Conservation (phyloP, 495 filamentous ascomycete genomes). For the Xylaria cubensis region DNA sequence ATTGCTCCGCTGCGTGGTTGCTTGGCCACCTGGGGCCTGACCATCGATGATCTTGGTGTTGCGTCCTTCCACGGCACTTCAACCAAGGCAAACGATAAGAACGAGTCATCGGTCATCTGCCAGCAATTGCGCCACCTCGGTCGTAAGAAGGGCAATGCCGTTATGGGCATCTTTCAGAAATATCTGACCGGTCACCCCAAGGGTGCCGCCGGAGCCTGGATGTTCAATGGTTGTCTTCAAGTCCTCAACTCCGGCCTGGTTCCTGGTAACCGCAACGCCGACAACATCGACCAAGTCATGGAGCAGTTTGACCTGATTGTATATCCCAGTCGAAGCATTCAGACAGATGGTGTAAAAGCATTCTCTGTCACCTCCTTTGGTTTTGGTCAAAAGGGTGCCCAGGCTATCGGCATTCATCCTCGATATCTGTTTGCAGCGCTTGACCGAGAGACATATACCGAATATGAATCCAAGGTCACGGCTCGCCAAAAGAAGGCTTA, state of each 20-base stretch:
- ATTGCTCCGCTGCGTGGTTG: conserved; percentile 96
- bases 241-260: conserved; percentile 92
- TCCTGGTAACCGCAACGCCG: conserved; percentile 96
- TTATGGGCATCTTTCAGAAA: conserved; percentile 99
- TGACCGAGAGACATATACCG: conserved; percentile 78
- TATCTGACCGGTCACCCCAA: conserved; percentile 99
- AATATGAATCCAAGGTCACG: conserved; percentile 86
- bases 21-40: conserved; percentile 96
- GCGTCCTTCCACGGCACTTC: conserved; percentile 99
- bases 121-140: conserved; percentile 96
- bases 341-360: conserved; percentile 97
- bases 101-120: conserved; percentile 97
- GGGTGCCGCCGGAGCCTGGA: conserved; percentile 98
- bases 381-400: conserved; percentile 98
- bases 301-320: conserved; percentile 98
- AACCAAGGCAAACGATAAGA: conserved; percentile 99
- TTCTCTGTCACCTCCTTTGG: conserved; percentile 99
- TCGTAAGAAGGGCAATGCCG: conserved; percentile 91
- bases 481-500: conserved; percentile 97
- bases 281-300: conserved; percentile 95
- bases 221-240: conserved; percentile 98
- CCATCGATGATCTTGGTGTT: conserved; percentile 92
- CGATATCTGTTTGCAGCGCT: conserved; percentile 96
- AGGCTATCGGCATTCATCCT: conserved; percentile 95
- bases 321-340: conserved; percentile 92